Base-by-base conservation (phyloP, 257 asterid species). In the Nicotiana noctiflora region DNA sequence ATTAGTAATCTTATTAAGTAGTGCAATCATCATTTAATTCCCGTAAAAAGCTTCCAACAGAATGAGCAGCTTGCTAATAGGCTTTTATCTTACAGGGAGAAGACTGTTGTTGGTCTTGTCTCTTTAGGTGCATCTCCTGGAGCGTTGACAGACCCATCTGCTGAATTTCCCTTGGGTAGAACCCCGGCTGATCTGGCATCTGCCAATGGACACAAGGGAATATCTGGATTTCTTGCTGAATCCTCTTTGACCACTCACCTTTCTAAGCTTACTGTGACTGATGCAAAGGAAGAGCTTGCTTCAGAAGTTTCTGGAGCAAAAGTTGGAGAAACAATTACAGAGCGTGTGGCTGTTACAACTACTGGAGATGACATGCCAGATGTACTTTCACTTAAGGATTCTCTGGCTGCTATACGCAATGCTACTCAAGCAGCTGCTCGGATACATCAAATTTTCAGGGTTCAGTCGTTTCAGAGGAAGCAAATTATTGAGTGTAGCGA, bases 361-460 rank as follows among this genome's bases (percentile, higher is more conserved):
- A 89, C 93, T 75, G 97, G 66, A 79, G 88, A 84, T 76, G 96
- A 91, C 86, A 89, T 91, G 75, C 90, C 97, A 3, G 96, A 95
- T 59, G 83, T 89, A 17, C 96, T 91, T 60, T 89, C 97, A 27
- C 84, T 91, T 70, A 92, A 90, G 91, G 99, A 95, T 90, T 93
- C 99, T 40, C 88, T 95, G 67, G 97, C 97, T 81, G 99, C 99
- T 59, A 88, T 95, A 76, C 84, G 96, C 85, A 95, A 95, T 90
- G 99, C 99, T 80, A 88, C 95, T 79, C 99, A 93, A 83, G 97
- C 99, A 66, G 97, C 97, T 68, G 94, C 97, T 75, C 97, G 95
- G 49, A 95, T 95, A 83, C 97, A 95, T 81, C 97, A 95, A 82
- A 89, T 93, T 75, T 92, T 86, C 84, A 89, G 99, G 79, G 67